phyloP scores from a whole-genome alignment of 2,329 filamentous ascomycete genomes.

The Alternaria postmessia region DNA sequence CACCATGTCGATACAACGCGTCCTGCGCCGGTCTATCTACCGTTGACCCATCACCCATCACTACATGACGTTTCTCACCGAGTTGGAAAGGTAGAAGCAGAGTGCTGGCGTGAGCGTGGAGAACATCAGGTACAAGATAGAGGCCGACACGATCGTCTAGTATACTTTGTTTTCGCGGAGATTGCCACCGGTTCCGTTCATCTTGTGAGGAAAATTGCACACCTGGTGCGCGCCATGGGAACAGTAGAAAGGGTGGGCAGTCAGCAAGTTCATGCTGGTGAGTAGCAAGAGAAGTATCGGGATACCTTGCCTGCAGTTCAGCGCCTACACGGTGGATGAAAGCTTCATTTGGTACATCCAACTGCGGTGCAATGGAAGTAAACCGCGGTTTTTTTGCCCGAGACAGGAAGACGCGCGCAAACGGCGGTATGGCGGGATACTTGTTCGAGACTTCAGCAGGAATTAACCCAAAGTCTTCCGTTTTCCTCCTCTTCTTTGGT shows the following conservation, averaged over 20 bases:
- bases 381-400: background rate
- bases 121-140: background rate
- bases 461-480: background rate
- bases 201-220: background rate
- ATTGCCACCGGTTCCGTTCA: background rate
- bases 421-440: background rate
- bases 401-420: background rate
- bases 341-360: background rate
- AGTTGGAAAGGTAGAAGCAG: background rate
- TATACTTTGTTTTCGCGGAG: background rate
- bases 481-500: background rate
- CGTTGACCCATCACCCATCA: background rate
- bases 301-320: background rate
- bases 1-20: background rate
- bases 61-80: background rate
- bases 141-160: background rate
- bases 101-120: background rate
- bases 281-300: background rate
- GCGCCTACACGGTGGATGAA: background rate
- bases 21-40: background rate
- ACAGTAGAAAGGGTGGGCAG: background rate
- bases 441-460: background rate
- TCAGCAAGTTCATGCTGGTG: background rate
- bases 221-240: background rate
- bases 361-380: background rate